These are phyloP conservation scores for Pachysandra terminalis DNA, from an alignment of 164 flowering plant genomes.

Conservation along the genomic window DNA sequence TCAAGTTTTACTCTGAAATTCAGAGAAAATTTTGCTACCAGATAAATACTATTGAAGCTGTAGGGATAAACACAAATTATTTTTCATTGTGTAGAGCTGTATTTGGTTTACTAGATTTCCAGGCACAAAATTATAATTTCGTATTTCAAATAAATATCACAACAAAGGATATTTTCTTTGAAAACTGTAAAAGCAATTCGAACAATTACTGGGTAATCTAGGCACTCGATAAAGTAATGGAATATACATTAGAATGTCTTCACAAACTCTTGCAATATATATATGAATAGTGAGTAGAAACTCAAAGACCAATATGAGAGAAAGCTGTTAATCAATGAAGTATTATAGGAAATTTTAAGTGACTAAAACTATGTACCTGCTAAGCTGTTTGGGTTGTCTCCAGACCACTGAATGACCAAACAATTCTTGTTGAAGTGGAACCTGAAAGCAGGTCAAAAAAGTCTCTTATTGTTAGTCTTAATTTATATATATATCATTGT, in stretches of 20 bases:
- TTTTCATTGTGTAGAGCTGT: background rate
- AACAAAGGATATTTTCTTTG: background rate
- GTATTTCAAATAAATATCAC: background rate
- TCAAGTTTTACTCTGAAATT: too few species aligned
- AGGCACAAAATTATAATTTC: background rate
- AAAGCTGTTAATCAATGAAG: background rate
- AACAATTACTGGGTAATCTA: background rate
- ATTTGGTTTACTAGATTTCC: background rate
- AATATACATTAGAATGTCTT: too few species aligned
- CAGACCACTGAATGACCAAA: constrained; percentile 91
- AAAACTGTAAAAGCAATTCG: background rate
- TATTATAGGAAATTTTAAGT: background rate
- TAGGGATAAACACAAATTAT: too few species aligned
- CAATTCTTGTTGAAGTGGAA: constrained; percentile 68
- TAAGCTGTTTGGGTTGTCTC: constrained; percentile 97
- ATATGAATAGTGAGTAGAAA: too few species aligned
- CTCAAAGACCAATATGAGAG: too few species aligned
- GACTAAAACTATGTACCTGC: constrained; percentile 53
- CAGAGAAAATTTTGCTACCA: too few species aligned
- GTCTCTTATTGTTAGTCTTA: background rate
- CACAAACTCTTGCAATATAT: too few species aligned
- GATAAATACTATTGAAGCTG: background rate
- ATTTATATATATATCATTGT: too few species aligned
- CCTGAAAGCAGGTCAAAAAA: constrained; percentile 36
- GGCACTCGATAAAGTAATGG: background rate